Conservation (phyloP, 1,139 yeast genomes). For the Debaryomyces psychrophilus region DNA sequence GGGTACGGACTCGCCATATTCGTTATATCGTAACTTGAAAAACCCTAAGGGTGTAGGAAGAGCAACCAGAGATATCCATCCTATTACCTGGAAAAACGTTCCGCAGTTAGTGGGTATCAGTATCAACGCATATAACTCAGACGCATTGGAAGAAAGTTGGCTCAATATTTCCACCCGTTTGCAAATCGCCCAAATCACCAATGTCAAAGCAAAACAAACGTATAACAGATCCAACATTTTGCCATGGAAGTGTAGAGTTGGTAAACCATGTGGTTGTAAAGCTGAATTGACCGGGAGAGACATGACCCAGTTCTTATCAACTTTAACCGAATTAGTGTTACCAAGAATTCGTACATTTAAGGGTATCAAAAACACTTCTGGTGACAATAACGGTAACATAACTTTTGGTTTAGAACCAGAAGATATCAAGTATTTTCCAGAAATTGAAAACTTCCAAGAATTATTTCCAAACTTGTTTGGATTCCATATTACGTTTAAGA, state of each 20-base stretch:
- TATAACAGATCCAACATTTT: constrained; percentile 81
- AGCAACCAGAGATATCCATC: constrained; percentile 72
- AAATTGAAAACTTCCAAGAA: constrained; percentile 88
- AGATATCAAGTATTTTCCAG: constrained; percentile 85
- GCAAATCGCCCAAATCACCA: constrained; percentile 91
- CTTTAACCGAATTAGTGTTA: constrained; percentile 87
- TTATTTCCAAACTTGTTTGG: constrained; percentile 88
- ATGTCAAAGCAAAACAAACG: constrained; percentile 75
- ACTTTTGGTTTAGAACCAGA: constrained; percentile 82
- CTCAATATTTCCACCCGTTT: constrained; percentile 76
- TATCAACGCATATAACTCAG: constrained; percentile 76
- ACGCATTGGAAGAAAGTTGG: constrained; percentile 73
- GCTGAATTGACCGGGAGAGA: constrained; percentile 77
- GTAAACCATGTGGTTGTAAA: constrained; percentile 92
- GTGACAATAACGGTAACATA: constrained; percentile 85
- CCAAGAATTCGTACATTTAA: constrained; percentile 89
- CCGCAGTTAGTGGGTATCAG: constrained; percentile 70
- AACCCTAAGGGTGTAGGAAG: constrained; percentile 69
- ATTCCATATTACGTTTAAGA: constrained; percentile 80
- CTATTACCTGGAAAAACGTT: constrained; percentile 65
- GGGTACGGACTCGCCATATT: constrained; percentile 91
- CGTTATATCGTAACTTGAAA: constrained; percentile 72
- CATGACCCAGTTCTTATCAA: constrained; percentile 82
- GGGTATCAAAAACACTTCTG: constrained; percentile 76
- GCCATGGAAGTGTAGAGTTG: constrained; percentile 84